Evolutionary conservation across 768 basidiomycete genomes (phyloP).

Genomic region (Lentinula detonsa): DNA sequence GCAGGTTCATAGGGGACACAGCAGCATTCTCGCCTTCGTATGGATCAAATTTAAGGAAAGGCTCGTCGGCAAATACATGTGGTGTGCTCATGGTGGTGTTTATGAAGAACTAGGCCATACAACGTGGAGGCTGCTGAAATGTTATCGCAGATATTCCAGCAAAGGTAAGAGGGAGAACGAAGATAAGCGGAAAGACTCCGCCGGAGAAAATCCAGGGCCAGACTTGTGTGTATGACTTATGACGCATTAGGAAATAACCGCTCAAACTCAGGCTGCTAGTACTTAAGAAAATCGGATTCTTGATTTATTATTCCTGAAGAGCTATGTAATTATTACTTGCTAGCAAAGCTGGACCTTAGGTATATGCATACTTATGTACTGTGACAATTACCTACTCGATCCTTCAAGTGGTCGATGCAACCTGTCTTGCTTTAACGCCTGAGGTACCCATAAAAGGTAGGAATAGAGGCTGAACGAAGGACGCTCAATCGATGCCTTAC

Average conservation of each 20-base stretch:
- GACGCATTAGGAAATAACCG: neutral
- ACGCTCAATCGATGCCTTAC: neutral
- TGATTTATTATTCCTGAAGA: no score
- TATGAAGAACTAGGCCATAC: neutral
- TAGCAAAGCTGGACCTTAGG: no score
- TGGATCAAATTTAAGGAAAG: slow-evolving; percentile 45
- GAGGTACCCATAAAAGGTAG: neutral
- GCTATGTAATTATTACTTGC: no score
- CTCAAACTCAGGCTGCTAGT: no score
- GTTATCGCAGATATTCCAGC: neutral
- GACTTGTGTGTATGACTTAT: neutral
- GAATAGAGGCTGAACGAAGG: neutral
- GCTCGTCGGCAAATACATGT: slow-evolving; percentile 47
- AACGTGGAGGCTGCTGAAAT: neutral
- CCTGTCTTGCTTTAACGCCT: neutral
- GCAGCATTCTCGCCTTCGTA: slow-evolving; percentile 23
- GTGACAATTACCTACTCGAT: no score
- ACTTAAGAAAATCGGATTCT: no score
- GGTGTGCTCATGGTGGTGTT: slow-evolving; percentile 22
- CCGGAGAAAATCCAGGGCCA: neutral
- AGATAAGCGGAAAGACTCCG: neutral
- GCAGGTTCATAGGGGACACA: slow-evolving; percentile 4
- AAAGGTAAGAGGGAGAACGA: neutral
- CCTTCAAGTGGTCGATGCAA: neutral
- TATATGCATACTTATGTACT: no score